phyloP scores from a whole-genome alignment of 495 filamentous ascomycete species.

The Xanthoparmelia taractica region DNA sequence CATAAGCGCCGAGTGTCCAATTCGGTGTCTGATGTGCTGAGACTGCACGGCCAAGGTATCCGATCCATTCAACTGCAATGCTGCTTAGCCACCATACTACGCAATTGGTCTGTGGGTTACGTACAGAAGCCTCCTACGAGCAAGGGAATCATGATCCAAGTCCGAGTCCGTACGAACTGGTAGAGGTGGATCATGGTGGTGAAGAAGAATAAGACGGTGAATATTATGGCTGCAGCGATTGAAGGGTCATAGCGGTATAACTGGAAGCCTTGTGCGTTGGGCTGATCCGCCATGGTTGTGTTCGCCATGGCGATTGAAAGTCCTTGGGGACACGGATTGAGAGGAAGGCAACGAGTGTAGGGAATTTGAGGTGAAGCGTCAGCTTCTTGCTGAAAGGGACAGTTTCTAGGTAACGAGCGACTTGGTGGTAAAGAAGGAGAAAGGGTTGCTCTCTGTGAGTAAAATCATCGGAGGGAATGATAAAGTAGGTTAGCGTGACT shows the following conservation, averaged over 20 bases:
- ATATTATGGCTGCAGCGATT: conserved; percentile 40
- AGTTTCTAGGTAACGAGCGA: neutral
- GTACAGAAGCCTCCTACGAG: conserved; percentile 42
- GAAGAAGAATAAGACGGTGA: conserved; percentile 43
- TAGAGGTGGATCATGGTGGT: conserved; percentile 40
- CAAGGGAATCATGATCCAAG: conserved; percentile 57
- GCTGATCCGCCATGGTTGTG: neutral
- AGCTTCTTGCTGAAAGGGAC: too few relatives aligned
- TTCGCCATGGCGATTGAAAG: neutral
- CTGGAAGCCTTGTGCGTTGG: neutral
- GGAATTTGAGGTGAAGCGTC: neutral
- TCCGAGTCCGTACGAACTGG: conserved; percentile 40
- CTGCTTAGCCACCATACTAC: neutral
- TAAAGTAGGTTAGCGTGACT: neutral
- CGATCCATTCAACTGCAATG: conserved; percentile 37
- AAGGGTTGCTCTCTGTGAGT: neutral
- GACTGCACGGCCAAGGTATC: conserved; percentile 38
- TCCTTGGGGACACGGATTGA: too few relatives aligned
- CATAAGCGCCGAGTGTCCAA: conserved; percentile 22
- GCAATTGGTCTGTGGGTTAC: neutral
- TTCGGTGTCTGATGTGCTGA: conserved; percentile 28
- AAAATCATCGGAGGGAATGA: neutral
- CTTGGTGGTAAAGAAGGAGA: neutral
- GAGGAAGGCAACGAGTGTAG: neutral
- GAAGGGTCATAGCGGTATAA: conserved; percentile 40